These are phyloP conservation scores for Cyclotella baltica DNA, from an alignment of 108 stramenopile genomes.

Conservation along the genomic window DNA sequence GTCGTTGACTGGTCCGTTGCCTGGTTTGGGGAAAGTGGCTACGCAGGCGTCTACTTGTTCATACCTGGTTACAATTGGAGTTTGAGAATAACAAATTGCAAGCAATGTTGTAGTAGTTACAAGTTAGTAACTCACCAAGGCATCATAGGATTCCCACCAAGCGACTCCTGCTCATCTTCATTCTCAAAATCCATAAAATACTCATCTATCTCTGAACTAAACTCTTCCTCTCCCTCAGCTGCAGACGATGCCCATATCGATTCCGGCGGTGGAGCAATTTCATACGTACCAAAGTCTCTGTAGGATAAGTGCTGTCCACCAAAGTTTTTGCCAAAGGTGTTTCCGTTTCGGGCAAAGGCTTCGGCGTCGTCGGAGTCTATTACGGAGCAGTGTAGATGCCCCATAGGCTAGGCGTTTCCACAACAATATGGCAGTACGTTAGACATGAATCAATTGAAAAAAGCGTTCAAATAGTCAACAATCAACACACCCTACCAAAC, in stretches of 20 bases:
- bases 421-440: not conserved
- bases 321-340: conserved; percentile 84
- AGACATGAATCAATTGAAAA: not conserved
- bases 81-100: not conserved
- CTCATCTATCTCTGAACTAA: conserved; percentile 50
- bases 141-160: conserved; percentile 77
- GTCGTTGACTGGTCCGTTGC: conserved; percentile 73
- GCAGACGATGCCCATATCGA: conserved; percentile 64
- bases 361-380: conserved; percentile 81
- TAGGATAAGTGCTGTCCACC: conserved; percentile 75
- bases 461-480: not conserved
- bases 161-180: conserved; percentile 56
- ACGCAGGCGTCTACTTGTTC: conserved; percentile 86
- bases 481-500: conserved; percentile 39
- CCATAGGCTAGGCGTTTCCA: conserved; percentile 54
- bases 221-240: conserved; percentile 41
- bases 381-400: conserved; percentile 88
- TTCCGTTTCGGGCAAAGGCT: conserved; percentile 86
- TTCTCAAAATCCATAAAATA: conserved; percentile 67
- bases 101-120: not conserved
- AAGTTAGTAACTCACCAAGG: conserved; percentile 53
- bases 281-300: conserved; percentile 84
- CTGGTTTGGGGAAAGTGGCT: conserved; percentile 72
- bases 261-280: conserved; percentile 87
- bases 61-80: conserved; percentile 51